Evolutionary conservation across 2,329 filamentous ascomycete species (phyloP), one percentile per base, ranked within the genome.

Genomic region (Cladophialophora psammophila): DNA sequence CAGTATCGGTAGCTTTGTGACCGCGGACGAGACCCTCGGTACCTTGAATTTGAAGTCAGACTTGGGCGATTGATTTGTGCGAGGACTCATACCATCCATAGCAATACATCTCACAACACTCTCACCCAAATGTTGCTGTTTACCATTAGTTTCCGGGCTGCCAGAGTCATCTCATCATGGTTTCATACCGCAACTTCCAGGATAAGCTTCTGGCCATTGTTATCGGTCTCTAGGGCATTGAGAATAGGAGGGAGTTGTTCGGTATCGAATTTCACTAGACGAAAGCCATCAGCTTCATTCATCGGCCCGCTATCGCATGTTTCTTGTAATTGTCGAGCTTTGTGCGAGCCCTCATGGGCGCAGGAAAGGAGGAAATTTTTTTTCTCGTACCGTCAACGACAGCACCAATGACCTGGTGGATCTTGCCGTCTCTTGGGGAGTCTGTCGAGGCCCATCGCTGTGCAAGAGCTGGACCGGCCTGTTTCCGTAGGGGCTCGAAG

Each of bases 51-150:
- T 60, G 13, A 40, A 12, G 31, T 63, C 36, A 63, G 60, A 13
- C 15, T 38, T 5, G 18, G 26, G 35, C 15, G 5, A 63, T 36
- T 13, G 35, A 13, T 18, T 18, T 18, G 15, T 31, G 40, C 42
- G 10, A 31, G 34, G 13, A 45, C 36, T 59, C 60, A 52, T 90
- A 96, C 94, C 95, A 85, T 99, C 95, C 95, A 99, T 99, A 85
- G 95, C 95, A 96, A 99, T 99, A 84, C 93, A 96, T 84, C 95
- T 91, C 83, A 99, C 95, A 81, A 97, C 92, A 87, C 93, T 97
- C 88, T 99, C 92, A 86, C 95, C 95, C 84, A 99, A 86, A 90
- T 98, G 95, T 97, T 99, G 95, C 93, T 97, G 40, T 18, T 13
- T 36, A 26, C 35, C 72, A 72, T 73, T 74, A 72, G 78, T 67